Evolutionary conservation across 371 early-diverging fungal species (phyloP).

Genomic region (Parasitella parasitica): DNA sequence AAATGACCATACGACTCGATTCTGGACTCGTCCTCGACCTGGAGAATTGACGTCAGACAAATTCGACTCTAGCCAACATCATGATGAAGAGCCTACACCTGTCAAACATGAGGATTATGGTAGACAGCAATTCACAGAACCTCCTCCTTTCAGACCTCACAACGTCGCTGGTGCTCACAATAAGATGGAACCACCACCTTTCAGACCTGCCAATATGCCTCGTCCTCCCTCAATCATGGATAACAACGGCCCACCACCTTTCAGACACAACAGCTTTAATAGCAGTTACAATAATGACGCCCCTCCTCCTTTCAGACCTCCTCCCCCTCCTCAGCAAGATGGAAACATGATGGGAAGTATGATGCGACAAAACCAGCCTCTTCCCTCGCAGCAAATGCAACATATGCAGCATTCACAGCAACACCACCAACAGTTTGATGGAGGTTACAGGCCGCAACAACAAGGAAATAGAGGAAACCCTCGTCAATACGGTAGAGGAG

Average conservation of each 20-base stretch:
- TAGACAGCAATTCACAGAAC: slow-evolving; percentile 33
- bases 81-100: slow-evolving; percentile 44
- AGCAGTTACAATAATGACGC: slow-evolving; percentile 4
- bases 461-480: not conserved
- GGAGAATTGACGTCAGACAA: slow-evolving; percentile 74
- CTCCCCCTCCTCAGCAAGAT: slow-evolving; percentile 4
- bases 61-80: slow-evolving; percentile 59
- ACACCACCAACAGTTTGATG: slow-evolving; percentile 2
- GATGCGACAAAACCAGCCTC: slow-evolving; percentile 2
- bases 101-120: slow-evolving; percentile 37
- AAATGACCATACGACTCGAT: slow-evolving; percentile 97
- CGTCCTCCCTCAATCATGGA: not conserved
- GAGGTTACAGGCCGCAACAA: slow-evolving; percentile 9
- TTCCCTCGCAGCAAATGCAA: not conserved
- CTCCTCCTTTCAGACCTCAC: slow-evolving; percentile 50
- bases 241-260: slow-evolving; percentile 35
- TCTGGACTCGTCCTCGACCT: slow-evolving; percentile 97
- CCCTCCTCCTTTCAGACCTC: slow-evolving; percentile 26
- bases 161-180: slow-evolving; percentile 17
- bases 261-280: slow-evolving; percentile 11
- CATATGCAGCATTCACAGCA: slow-evolving; percentile 8
- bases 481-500: slow-evolving; percentile 8
- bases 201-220: slow-evolving; percentile 28
- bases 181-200: slow-evolving; percentile 44
- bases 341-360: slow-evolving; percentile 13